phyloP scores from a whole-genome alignment of 257 asterid genomes.

The Anisodus acutangulus region DNA sequence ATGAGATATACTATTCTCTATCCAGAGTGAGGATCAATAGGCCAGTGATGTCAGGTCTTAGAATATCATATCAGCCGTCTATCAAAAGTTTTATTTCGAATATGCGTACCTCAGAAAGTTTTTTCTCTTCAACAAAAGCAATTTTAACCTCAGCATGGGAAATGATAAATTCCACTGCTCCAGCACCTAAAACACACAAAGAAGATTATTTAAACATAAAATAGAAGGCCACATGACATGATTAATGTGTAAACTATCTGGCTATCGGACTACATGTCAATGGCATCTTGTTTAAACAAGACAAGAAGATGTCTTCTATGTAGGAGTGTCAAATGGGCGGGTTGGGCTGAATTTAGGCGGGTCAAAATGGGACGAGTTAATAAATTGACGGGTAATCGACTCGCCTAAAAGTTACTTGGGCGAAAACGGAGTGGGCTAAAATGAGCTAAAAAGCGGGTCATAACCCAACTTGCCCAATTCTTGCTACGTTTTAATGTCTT shows the following conservation, averaged over 20 bases:
- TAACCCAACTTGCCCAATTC: too few relatives aligned
- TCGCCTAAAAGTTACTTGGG: too few relatives aligned
- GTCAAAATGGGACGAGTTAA: too few relatives aligned
- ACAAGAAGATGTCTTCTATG: not conserved
- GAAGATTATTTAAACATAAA: slow-evolving; percentile 3
- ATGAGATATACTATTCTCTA: not conserved
- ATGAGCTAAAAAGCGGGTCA: too few relatives aligned
- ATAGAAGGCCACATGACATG: not conserved
- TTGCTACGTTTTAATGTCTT: too few relatives aligned
- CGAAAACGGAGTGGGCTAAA: too few relatives aligned
- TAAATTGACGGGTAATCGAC: too few relatives aligned
- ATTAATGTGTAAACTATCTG: not conserved
- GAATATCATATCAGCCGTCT: not conserved
- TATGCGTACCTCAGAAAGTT: slow-evolving; percentile 71
- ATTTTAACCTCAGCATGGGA: slow-evolving; percentile 92
- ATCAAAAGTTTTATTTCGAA: slow-evolving; percentile 20
- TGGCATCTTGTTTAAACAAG: not conserved
- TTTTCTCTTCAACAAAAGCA: slow-evolving; percentile 91
- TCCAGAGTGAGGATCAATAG: not conserved
- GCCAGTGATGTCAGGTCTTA: not conserved
- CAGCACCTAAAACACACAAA: slow-evolving; percentile 72
- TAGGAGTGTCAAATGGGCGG: too few relatives aligned
- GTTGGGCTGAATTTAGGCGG: too few relatives aligned
- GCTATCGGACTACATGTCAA: not conserved
- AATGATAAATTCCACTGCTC: slow-evolving; percentile 88